Evolutionary conservation across 805 yeast genomes (phyloP).

Genomic region (Pichia manshurica): DNA sequence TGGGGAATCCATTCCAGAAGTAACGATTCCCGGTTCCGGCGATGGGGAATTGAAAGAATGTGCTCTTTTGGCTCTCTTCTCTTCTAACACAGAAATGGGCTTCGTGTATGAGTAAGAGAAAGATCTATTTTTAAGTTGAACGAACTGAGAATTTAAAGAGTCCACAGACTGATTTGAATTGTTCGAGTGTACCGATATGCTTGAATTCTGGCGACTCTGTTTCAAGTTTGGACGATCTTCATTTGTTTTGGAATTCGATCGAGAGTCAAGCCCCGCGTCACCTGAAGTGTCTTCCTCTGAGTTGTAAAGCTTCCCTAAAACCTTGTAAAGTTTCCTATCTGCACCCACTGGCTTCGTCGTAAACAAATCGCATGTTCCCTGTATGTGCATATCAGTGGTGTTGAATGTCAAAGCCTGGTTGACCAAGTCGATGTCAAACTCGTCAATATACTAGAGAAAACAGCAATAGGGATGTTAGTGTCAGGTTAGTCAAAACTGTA

Average conservation of each 20-base stretch:
- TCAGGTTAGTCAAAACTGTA: no score
- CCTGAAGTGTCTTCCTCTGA: constrained; percentile 3
- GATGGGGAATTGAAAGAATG: constrained; percentile 29
- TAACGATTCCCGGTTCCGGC: constrained; percentile 19
- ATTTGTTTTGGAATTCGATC: constrained; percentile 4
- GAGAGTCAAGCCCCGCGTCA: constrained; percentile 1
- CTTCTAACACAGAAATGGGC: constrained; percentile 15
- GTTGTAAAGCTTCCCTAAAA: constrained; percentile 61
- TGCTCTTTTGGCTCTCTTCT: constrained; percentile 19
- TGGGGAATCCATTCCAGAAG: constrained; percentile 41
- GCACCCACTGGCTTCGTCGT: constrained; percentile 91
- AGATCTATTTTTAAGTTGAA: constrained; percentile 29
- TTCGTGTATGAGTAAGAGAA: constrained; percentile 28
- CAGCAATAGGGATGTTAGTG: neutral
- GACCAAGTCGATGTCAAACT: constrained; percentile 84
- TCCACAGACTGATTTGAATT: constrained; percentile 14
- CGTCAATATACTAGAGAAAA: constrained; percentile 70
- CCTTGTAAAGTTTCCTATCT: constrained; percentile 82
- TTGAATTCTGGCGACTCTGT: constrained; percentile 18
- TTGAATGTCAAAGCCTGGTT: constrained; percentile 81
- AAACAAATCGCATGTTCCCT: constrained; percentile 88
- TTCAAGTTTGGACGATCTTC: neutral
- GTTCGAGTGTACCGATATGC: constrained; percentile 17
- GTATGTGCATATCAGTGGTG: constrained; percentile 66
- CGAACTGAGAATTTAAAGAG: constrained; percentile 26